These are phyloP conservation scores for Monosporascus sp. DNA, from an alignment of 2,329 filamentous ascomycete species.

Conservation along the genomic window DNA sequence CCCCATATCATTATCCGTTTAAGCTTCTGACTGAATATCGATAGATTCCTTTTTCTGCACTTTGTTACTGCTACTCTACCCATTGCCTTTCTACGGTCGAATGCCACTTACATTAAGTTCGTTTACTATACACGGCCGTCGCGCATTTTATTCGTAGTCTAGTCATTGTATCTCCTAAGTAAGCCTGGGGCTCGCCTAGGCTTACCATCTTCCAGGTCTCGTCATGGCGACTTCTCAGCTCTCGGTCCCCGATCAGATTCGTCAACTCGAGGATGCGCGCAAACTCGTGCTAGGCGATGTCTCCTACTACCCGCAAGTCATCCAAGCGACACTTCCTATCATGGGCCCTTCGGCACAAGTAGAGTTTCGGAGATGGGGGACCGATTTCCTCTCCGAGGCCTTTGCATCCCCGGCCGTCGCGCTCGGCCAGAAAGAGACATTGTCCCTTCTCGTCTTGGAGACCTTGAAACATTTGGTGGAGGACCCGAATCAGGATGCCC, in stretches of 20 bases:
- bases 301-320: conserved; percentile 84
- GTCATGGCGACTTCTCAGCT: conserved; percentile 50
- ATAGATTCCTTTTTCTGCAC: too few species aligned
- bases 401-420: conserved; percentile 87
- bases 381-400: conserved; percentile 91
- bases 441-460: conserved; percentile 72
- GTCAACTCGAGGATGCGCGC: conserved; percentile 84
- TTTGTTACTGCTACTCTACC: too few species aligned
- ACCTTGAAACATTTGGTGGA: conserved; percentile 67
- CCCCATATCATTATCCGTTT: too few species aligned
- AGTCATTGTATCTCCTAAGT: neutral
- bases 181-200: conserved; percentile 4
- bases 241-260: conserved; percentile 69
- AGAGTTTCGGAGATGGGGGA: conserved; percentile 89
- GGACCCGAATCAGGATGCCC: conserved; percentile 67
- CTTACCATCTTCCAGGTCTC: conserved; percentile 8
- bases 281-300: conserved; percentile 83
- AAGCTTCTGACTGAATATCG: too few species aligned
- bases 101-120: neutral
- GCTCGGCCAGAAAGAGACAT: conserved; percentile 71
- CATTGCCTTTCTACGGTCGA: too few species aligned
- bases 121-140: neutral
- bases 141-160: neutral
- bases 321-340: conserved; percentile 89
- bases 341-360: conserved; percentile 69